These are phyloP conservation scores for Camellia sinensis DNA, from an alignment of 148 eudicot genomes.

Conservation along the genomic window DNA sequence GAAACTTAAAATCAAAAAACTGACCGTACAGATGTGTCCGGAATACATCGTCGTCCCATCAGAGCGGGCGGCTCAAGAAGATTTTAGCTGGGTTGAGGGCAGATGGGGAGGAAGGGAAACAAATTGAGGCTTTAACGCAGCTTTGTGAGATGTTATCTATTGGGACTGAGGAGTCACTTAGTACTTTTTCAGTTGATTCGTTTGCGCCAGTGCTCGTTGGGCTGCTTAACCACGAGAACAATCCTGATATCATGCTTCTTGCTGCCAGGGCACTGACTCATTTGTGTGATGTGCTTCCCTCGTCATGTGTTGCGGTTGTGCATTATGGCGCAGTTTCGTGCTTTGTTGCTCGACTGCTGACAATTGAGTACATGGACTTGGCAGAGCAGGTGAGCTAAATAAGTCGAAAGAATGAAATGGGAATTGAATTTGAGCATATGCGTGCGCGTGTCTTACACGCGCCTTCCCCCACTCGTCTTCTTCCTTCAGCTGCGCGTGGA, in stretches of 20 bases:
- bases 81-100: conserved; percentile 84
- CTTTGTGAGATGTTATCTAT: conserved; percentile 87
- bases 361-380: conserved; percentile 97
- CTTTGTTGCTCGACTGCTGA: conserved; percentile 80
- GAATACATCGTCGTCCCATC: conserved; percentile 77
- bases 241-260: conserved; percentile 94
- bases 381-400: conserved; percentile 76
- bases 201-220: conserved; percentile 95
- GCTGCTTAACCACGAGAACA: conserved; percentile 84
- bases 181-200: conserved; percentile 83
- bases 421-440: neutral
- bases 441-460: no score
- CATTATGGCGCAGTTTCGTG: conserved; percentile 90
- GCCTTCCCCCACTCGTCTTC: no score
- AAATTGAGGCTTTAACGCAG: conserved; percentile 93
- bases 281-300: conserved; percentile 89
- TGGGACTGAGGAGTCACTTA: conserved; percentile 92
- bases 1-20: no score
- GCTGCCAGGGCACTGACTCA: conserved; percentile 94
- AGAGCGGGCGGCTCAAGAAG: conserved; percentile 84
- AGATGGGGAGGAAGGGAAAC: conserved; percentile 94
- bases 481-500: no score
- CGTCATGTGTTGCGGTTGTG: conserved; percentile 94
- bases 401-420: neutral
- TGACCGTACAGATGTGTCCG: no score